Percentiles rank a stretch among this genome's conserved stretches.
phyloP scores from a whole-genome alignment of 352 stramenopile species.

The Phytophthora nicotianae region DNA sequence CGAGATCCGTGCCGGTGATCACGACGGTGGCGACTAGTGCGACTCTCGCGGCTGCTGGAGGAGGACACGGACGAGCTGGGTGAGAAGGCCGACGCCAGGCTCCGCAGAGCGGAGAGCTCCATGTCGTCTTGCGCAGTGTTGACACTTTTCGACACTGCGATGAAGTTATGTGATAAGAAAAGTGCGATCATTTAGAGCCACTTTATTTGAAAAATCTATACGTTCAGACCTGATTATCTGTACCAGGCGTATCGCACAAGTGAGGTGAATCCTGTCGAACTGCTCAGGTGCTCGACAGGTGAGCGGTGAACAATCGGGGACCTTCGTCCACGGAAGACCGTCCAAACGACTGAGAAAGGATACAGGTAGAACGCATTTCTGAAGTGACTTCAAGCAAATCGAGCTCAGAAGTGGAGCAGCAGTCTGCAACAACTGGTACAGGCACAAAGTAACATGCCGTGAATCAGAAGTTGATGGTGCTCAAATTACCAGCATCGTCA shows the following conservation, averaged over 20 bases:
- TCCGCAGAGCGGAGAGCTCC: conserved; percentile 20
- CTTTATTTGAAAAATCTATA: background rate
- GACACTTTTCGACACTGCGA: conserved; percentile 35
- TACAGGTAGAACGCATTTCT: conserved; percentile 6
- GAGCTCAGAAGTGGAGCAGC: too few species aligned
- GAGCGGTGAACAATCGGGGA: too few species aligned
- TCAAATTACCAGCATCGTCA: too few species aligned
- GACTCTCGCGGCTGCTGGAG: conserved; percentile 27
- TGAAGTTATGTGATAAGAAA: background rate
- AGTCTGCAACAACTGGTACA: too few species aligned
- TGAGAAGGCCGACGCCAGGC: conserved; percentile 15
- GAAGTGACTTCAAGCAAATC: background rate
- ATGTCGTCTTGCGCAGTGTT: conserved; percentile 2
- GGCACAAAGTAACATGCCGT: too few species aligned
- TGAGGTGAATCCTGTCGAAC: background rate
- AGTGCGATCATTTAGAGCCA: conserved; percentile 3
- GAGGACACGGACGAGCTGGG: conserved; percentile 33
- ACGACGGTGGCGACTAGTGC: background rate
- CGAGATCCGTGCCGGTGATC: conserved; percentile 1
- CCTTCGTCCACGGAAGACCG: background rate
- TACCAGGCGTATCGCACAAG: conserved; percentile 5
- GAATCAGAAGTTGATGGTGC: too few species aligned
- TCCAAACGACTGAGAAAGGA: conserved; percentile 8
- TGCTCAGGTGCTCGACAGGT: too few species aligned
- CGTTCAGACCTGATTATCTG: background rate